Base-by-base conservation (phyloP, 441 rosid species). In the Geranium incanum region DNA sequence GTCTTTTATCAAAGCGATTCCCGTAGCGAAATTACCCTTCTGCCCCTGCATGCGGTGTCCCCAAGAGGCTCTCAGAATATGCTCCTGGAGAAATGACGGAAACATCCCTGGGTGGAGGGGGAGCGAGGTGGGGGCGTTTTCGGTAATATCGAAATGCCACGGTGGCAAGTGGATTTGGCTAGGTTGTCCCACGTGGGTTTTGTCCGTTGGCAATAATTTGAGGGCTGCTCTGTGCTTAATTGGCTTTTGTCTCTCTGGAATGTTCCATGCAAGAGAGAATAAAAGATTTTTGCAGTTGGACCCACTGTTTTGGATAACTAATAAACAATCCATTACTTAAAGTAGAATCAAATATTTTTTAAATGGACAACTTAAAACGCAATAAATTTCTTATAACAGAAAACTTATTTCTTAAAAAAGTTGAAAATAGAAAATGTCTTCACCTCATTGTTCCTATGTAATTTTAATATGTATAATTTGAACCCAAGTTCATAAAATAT, bases 71-170 rank as follows among this genome's bases (percentile, higher is more conserved):
- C 21, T 73, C 0, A 84, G 83, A n/a, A 80, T 68, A 68, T 6
- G 70, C 41, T 67, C 23, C 57, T 70, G 68, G 11, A 33, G 36
- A 6, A 68, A 0, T 12, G 0, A 5, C 84, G 75, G 70, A 82
- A 82, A 0, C 77, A 70, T 28, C 81, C 82, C 68, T 23, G 78
- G 57, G 33, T 52, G 76, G 75, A 37, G 37, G 0, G 9, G 4
- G 2, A 19, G 1, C 1, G 11, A 0, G 21, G 8, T 1, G 13
- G 67, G 79, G 76, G 77, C 12, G 0, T 18, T 48, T 19, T 41
- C 0, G 67, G 70, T 1, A 71, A 63, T 57, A 66, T 73, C 28
- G 80, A 78, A 81, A 77, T 77, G 79, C 80, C 84, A 78, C 73
- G 83, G 80, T 80, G 84, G 78, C 6, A 0, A 12, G 3, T 63